Conservation (phyloP, 2,329 filamentous ascomycete genomes). For the Neofusicoccum sp. region DNA sequence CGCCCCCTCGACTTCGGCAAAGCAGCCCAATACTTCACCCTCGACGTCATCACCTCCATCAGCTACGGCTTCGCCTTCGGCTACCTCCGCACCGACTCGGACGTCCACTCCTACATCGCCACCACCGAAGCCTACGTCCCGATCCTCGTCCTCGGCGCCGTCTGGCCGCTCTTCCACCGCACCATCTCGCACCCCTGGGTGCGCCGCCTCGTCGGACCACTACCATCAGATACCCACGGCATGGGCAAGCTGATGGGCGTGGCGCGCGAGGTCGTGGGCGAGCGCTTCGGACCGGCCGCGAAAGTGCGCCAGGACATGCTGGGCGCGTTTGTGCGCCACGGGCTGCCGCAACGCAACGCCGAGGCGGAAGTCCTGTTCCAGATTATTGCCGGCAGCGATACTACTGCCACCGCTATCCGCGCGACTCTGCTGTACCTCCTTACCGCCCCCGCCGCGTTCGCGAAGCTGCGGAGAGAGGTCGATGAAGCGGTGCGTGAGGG, state of each 20-base stretch:
- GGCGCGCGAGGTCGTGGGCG: constrained; percentile 49
- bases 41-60: constrained; percentile 59
- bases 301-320: constrained; percentile 57
- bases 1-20: constrained; percentile 50
- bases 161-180: constrained; percentile 24
- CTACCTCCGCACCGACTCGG: constrained; percentile 52
- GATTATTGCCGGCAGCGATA: constrained; percentile 61
- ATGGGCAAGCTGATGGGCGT: constrained; percentile 44
- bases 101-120: constrained; percentile 50
- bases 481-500: constrained; percentile 42
- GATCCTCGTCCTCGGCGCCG: background rate
- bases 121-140: constrained; percentile 41
- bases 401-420: constrained; percentile 58
- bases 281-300: constrained; percentile 49
- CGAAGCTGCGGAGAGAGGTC: constrained; percentile 51
- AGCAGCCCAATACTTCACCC: constrained; percentile 57
- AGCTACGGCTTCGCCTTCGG: constrained; percentile 58
- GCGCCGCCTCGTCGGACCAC: constrained; percentile 33
- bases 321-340: constrained; percentile 53
- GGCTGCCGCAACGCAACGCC: constrained; percentile 44
- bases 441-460: constrained; percentile 51
- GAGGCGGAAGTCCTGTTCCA: constrained; percentile 50
- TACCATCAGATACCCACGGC: constrained; percentile 49
- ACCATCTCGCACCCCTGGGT: constrained; percentile 31
- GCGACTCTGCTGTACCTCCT: constrained; percentile 57